Evolutionary conservation across 2,329 filamentous ascomycete species (phyloP).

Genomic region (Claviceps cyperi): DNA sequence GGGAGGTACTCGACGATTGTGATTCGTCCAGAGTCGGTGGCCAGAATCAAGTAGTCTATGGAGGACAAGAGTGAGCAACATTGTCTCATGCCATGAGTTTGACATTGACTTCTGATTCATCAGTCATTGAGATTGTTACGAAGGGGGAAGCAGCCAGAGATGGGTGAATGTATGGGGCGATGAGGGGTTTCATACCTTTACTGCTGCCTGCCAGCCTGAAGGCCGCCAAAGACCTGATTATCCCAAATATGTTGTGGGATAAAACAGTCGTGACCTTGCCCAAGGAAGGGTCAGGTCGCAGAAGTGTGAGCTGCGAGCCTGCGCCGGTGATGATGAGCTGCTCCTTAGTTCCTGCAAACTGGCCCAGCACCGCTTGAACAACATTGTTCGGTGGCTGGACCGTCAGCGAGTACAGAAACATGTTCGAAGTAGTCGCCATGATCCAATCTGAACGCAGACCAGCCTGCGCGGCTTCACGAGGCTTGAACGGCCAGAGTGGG

Average conservation of each 20-base stretch:
- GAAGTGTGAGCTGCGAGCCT: slow-evolving; percentile 75
- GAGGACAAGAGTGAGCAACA: slow-evolving; percentile 13
- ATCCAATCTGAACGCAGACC: slow-evolving; percentile 33
- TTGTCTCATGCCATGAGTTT: background rate
- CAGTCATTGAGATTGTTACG: slow-evolving; percentile 4
- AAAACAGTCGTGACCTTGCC: slow-evolving; percentile 77
- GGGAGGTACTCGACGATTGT: slow-evolving; percentile 86
- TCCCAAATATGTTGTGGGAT: slow-evolving; percentile 91
- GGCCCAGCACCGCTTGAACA: slow-evolving; percentile 80
- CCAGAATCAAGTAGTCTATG: slow-evolving; percentile 87
- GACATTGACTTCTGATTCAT: background rate
- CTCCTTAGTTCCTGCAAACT: slow-evolving; percentile 92
- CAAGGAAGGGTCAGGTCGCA: slow-evolving; percentile 72
- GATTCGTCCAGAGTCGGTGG: slow-evolving; percentile 90
- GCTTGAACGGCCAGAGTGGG: slow-evolving; percentile 13
- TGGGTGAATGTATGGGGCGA: slow-evolving; percentile 14
- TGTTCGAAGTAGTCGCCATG: slow-evolving; percentile 96
- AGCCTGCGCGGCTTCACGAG: slow-evolving; percentile 32
- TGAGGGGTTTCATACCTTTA: slow-evolving; percentile 58
- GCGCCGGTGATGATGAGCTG: slow-evolving; percentile 94
- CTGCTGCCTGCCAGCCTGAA: slow-evolving; percentile 87
- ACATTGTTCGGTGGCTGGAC: slow-evolving; percentile 84
- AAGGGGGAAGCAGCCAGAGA: slow-evolving; percentile 9
- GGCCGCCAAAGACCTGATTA: slow-evolving; percentile 75
- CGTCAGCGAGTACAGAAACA: slow-evolving; percentile 97